phyloP scores from a whole-genome alignment of 2,329 filamentous ascomycete genomes.

The Dactylonectria estremocensis region DNA sequence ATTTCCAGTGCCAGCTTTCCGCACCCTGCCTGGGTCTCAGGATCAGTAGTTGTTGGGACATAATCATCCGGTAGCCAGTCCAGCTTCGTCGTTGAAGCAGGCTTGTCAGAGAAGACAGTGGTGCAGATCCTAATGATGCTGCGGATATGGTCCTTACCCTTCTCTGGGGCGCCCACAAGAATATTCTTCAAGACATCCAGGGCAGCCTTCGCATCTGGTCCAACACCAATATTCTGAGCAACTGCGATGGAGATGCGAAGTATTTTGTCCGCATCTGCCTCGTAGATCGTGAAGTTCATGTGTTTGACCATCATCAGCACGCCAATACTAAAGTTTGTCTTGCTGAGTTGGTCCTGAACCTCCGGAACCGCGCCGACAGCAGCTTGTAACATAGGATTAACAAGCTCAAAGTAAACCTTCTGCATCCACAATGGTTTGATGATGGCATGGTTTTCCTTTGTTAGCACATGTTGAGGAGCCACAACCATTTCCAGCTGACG shows the following conservation, averaged over 20 bases:
- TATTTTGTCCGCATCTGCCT: slow-evolving; percentile 64
- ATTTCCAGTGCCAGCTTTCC: slow-evolving; percentile 65
- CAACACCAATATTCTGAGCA: slow-evolving; percentile 58
- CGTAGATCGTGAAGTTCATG: slow-evolving; percentile 66
- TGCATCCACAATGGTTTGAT: slow-evolving; percentile 65
- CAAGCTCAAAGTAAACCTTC: slow-evolving; percentile 64
- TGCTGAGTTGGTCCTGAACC: slow-evolving; percentile 47
- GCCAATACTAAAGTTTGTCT: slow-evolving; percentile 62
- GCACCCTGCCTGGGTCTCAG: slow-evolving; percentile 53
- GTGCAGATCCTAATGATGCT: slow-evolving; percentile 64
- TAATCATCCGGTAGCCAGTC: slow-evolving; percentile 52
- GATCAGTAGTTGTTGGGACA: slow-evolving; percentile 25
- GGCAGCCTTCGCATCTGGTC: slow-evolving; percentile 63
- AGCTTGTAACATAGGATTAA: slow-evolving; percentile 60
- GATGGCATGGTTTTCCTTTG: slow-evolving; percentile 59
- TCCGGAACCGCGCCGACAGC: slow-evolving; percentile 55
- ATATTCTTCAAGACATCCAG: slow-evolving; percentile 65
- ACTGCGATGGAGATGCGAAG: slow-evolving; percentile 65
- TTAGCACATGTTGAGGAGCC: slow-evolving; percentile 56
- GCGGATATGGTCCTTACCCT: slow-evolving; percentile 64
- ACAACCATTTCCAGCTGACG: slow-evolving; percentile 61
- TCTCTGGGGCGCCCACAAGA: slow-evolving; percentile 61
- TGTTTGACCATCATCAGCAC: slow-evolving; percentile 66
- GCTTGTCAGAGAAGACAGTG: slow-evolving; percentile 55
- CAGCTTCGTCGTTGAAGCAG: slow-evolving; percentile 44